phyloP scores from a whole-genome alignment of 2,329 filamentous ascomycete genomes.

The Penicillium olsonii region DNA sequence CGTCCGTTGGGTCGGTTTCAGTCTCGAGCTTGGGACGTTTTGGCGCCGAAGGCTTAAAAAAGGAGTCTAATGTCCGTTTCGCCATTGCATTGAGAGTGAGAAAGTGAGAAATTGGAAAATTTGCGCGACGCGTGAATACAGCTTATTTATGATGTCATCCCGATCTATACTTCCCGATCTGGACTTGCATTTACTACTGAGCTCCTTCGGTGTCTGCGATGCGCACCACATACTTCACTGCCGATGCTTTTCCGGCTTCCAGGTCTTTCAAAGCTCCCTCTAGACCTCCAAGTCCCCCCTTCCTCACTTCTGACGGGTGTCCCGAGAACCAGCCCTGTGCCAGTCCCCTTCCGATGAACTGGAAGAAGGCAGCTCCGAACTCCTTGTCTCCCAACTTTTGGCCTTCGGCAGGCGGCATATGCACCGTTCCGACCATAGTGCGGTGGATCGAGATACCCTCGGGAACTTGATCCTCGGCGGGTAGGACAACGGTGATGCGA shows the following conservation, averaged over 20 bases:
- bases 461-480: conserved; percentile 44
- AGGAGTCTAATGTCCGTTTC: conserved; percentile 68
- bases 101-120: not conserved
- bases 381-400: conserved; percentile 37
- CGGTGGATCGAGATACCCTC: conserved; percentile 38
- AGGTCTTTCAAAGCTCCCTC: conserved; percentile 57
- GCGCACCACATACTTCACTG: conserved; percentile 64
- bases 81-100: conserved; percentile 35
- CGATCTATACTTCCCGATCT: conserved; percentile 14
- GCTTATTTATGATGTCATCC: conserved; percentile 19
- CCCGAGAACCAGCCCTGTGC: conserved; percentile 52
- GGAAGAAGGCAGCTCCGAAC: conserved; percentile 49
- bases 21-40: conserved; percentile 35
- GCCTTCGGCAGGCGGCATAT: conserved; percentile 22
- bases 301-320: conserved; percentile 54
- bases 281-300: conserved; percentile 57
- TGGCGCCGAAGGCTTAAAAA: conserved; percentile 59
- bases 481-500: conserved; percentile 45
- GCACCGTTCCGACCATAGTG: conserved; percentile 40
- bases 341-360: conserved; percentile 49
- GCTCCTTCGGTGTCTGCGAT: conserved; percentile 51
- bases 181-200: conserved; percentile 2
- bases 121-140: not conserved
- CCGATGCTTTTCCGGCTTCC: conserved; percentile 62
- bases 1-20: not conserved